These are phyloP conservation scores for Fusarium sp. DNA, from an alignment of 2,329 filamentous ascomycete genomes.

Conservation along the genomic window DNA sequence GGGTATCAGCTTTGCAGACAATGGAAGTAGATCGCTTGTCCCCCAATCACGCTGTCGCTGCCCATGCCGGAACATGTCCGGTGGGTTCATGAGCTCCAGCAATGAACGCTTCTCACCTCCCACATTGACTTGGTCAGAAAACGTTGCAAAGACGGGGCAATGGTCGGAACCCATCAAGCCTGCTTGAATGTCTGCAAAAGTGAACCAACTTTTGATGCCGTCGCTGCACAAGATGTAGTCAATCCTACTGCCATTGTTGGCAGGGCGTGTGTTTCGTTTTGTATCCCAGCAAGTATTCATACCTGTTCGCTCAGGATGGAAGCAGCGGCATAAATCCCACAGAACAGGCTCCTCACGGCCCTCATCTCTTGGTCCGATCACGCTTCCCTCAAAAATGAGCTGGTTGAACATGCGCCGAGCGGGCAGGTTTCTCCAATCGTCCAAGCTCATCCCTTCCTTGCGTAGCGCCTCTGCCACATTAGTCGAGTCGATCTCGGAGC, in stretches of 20 bases:
- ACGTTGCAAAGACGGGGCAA: conserved; percentile 88
- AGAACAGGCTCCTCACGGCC: conserved; percentile 80
- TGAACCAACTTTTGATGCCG: conserved; percentile 85
- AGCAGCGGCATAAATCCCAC: conserved; percentile 87
- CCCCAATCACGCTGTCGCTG: conserved; percentile 77
- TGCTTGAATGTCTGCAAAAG: conserved; percentile 89
- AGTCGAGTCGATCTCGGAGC: conserved; percentile 81
- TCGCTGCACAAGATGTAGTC: conserved; percentile 92
- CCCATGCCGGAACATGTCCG: conserved; percentile 79
- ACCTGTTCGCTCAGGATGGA: conserved; percentile 83
- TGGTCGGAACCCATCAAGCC: conserved; percentile 96
- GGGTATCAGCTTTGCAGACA: conserved; percentile 87
- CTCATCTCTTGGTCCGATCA: conserved; percentile 77
- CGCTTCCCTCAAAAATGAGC: conserved; percentile 80
- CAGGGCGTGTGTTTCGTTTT: conserved; percentile 93
- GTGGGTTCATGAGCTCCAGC: conserved; percentile 83
- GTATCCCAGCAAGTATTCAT: conserved; percentile 99
- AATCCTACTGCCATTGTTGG: conserved; percentile 92
- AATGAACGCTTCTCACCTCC: conserved; percentile 68
- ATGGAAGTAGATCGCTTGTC: conserved; percentile 76
- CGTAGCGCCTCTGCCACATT: conserved; percentile 79
- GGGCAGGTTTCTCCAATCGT: conserved; percentile 81
- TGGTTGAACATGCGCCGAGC: conserved; percentile 88
- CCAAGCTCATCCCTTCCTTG: conserved; percentile 77
- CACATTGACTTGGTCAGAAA: conserved; percentile 74